Evolutionary conservation across 805 yeast species (phyloP).

Genomic region (Wickerhamiella azymoides): DNA sequence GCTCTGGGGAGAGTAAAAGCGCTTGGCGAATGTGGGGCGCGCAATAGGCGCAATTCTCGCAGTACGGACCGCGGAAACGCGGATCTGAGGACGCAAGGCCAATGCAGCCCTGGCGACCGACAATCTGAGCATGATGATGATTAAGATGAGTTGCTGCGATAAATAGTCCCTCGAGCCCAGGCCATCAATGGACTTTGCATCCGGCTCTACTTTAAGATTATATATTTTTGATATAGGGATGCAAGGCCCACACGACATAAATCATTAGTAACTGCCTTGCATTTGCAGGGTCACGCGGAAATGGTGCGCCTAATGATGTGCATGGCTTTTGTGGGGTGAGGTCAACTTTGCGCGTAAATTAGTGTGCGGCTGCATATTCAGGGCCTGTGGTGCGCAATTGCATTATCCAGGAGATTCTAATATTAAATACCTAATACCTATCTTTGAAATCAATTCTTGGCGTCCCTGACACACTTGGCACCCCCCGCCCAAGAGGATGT

Average conservation of each 20-base stretch:
- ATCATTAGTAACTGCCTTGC: not conserved
- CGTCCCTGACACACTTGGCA: no score
- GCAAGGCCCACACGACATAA: not conserved
- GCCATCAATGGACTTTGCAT: no score
- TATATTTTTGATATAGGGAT: not conserved
- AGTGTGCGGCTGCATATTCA: no score
- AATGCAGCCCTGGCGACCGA: not conserved
- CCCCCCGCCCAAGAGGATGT: no score
- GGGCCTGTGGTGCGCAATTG: no score
- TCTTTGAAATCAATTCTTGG: no score
- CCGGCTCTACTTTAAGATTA: not conserved
- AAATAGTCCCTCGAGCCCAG: not conserved
- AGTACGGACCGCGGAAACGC: not conserved
- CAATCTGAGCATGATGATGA: conserved; percentile 6
- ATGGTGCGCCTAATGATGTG: not conserved
- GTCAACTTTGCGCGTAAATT: no score
- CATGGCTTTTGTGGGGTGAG: not conserved
- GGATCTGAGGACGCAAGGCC: not conserved
- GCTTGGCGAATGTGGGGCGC: not conserved
- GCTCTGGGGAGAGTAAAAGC: conserved; percentile 19
- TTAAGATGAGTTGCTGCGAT: not conserved
- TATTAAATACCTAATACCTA: no score
- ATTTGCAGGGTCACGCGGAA: not conserved
- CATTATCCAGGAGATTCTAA: no score
- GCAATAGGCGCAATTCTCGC: not conserved